A percentile compares a stretch with the other conserved stretches of the same genome.
Evolutionary conservation across 2,329 filamentous ascomycete genomes (phyloP).

Genomic region (Xylaria digitata): DNA sequence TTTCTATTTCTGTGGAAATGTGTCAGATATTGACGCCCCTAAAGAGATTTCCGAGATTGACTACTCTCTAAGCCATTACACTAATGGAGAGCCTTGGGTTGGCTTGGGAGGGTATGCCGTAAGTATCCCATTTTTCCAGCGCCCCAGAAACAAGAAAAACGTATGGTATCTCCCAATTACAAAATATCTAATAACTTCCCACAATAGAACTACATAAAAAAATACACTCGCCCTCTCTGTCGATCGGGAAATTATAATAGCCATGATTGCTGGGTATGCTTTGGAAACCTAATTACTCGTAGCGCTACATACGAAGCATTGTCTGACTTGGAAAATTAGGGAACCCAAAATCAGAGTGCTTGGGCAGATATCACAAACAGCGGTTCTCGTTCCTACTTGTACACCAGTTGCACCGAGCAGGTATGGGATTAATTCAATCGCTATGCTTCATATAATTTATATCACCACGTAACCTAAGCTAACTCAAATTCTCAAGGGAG

Average conservation of each 20-base stretch:
- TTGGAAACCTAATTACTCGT: not conserved
- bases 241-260: slow-evolving; percentile 55
- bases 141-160: not conserved
- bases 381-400: slow-evolving; percentile 59
- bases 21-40: slow-evolving; percentile 59
- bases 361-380: slow-evolving; percentile 58
- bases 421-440: slow-evolving; percentile 20
- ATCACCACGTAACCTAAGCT: slow-evolving; percentile 1
- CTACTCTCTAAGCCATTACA: slow-evolving; percentile 59
- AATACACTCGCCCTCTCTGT: slow-evolving; percentile 57
- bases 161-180: not conserved
- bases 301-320: not conserved
- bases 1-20: slow-evolving; percentile 63
- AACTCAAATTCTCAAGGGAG: slow-evolving; percentile 48
- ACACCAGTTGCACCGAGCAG: slow-evolving; percentile 61
- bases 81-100: slow-evolving; percentile 60
- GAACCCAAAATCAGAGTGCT: slow-evolving; percentile 53
- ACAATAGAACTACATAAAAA: slow-evolving; percentile 58
- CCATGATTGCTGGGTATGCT: slow-evolving; percentile 56
- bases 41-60: slow-evolving; percentile 58
- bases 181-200: slow-evolving; percentile 13
- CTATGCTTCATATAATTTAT: not conserved
- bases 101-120: slow-evolving; percentile 62
- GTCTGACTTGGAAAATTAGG: slow-evolving; percentile 35
- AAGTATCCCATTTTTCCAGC: not conserved